Evolutionary conservation across 805 yeast genomes (phyloP), one percentile per base, ranked within the genome.

Genomic region (Grigorovia jiainica): DNA sequence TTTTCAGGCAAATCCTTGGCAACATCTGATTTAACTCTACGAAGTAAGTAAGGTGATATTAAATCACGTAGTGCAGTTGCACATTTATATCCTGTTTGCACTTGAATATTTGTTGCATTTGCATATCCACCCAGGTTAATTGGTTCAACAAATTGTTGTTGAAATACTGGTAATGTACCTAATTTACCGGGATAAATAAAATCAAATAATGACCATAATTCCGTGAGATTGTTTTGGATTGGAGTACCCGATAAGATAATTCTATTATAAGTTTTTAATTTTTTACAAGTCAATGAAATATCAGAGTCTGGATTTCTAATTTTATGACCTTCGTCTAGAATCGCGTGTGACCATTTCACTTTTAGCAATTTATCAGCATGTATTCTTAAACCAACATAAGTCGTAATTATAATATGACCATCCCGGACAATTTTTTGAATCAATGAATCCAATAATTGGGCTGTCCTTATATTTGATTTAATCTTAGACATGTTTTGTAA

Each of bases 121-220:
- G 98, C 95, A 63, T 92, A 92, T 0, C 98, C 98, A n/a, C 98
- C 98, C 58, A 85, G 72, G 55, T 87, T 90, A 36, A 92, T 92
- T 0, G 98, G 98, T 5, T 80, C 70, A 2, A 95, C 82, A 60
- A 92, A 92, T 58, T 92, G 96, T 41, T 75, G 82, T 61, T 89
- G 95, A 53, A 92, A 92, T 0, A 92, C 90, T 0, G 98, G 98
- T 19, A 92, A 66, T 0, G 98, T 92, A 0, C 98, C 98, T 18
- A 92, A 64, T 47, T 95, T 68, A 0, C 98, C 98, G 0, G 98
- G 98, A 54, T 82, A 89, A 2, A 89, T 82, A 64, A 92, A 92
- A 55, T 92, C 98, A 65, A 92, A 90, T 37, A 92, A 64, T 41
- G 95, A 83, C 98, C 98, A 92, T 17, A 92, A 64, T 60, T 92